phyloP scores from a whole-genome alignment of 169 alveolate species.

The Eimeria acervulina region DNA sequence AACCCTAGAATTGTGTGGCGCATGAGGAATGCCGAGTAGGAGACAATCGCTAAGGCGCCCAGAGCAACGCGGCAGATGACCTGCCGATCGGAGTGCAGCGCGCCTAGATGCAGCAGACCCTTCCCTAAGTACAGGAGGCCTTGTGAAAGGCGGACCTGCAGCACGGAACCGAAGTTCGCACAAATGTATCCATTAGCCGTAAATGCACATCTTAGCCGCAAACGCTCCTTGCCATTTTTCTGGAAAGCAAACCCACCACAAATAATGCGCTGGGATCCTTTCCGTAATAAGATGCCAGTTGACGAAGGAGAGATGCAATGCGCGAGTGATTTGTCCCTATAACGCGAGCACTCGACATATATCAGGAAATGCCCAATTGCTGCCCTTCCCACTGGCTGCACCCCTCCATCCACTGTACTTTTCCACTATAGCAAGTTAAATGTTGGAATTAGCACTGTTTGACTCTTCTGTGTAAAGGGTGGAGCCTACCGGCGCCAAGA shows the following conservation, averaged over 20 bases:
- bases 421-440: background rate
- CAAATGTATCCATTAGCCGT: background rate
- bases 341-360: background rate
- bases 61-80: slow-evolving; percentile 96
- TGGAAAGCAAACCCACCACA: slow-evolving; percentile 95
- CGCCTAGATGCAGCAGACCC: slow-evolving; percentile 97
- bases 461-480: background rate
- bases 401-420: background rate
- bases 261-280: slow-evolving; percentile 97
- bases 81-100: slow-evolving; percentile 98
- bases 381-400: background rate
- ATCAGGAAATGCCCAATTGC: background rate
- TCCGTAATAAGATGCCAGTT: slow-evolving; percentile 96
- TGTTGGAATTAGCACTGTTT: background rate
- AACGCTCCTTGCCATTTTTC: slow-evolving; percentile 88
- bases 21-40: slow-evolving; percentile 95
- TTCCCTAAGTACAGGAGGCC: slow-evolving; percentile 98
- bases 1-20: slow-evolving; percentile 92
- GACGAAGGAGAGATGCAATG: slow-evolving; percentile 97
- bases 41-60: slow-evolving; percentile 96
- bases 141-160: slow-evolving; percentile 84
- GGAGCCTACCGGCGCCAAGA: slow-evolving; percentile 94
- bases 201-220: background rate
- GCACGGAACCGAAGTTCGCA: background rate
- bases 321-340: slow-evolving; percentile 98